These are phyloP conservation scores for Tylopilus rubrobrunneus DNA, from an alignment of 768 basidiomycete species.

Conservation along the genomic window DNA sequence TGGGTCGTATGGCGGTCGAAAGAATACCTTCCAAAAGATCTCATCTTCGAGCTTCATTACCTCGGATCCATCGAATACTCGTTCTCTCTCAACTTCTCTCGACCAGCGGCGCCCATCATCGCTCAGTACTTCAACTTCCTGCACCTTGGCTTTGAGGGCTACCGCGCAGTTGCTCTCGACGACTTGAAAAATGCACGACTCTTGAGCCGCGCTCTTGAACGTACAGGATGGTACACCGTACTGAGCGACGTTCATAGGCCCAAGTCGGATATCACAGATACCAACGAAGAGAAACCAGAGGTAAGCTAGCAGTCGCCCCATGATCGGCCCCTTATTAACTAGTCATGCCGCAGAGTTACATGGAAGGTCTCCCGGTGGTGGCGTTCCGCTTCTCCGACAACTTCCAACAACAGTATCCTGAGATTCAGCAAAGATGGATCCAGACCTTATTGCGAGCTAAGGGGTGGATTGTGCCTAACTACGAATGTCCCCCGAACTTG, in stretches of 20 bases:
- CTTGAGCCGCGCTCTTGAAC: constrained; percentile 61
- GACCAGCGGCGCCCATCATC: constrained; percentile 58
- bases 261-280: constrained; percentile 33
- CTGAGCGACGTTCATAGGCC: constrained; percentile 53
- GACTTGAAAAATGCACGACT: constrained; percentile 61
- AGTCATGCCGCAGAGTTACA: constrained; percentile 34
- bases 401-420: constrained; percentile 49
- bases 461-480: constrained; percentile 60
- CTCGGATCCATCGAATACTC: constrained; percentile 67
- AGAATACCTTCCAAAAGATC: constrained; percentile 58
- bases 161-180: constrained; percentile 41
- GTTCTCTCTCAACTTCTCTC: constrained; percentile 61
- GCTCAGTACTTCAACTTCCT: constrained; percentile 63
- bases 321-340: background rate
- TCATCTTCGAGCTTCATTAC: constrained; percentile 62
- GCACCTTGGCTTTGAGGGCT: constrained; percentile 57
- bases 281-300: constrained; percentile 55
- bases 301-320: constrained; percentile 31
- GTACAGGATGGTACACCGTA: constrained; percentile 47
- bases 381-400: constrained; percentile 53
- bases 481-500: constrained; percentile 52
- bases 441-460: constrained; percentile 46
- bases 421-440: constrained; percentile 56
- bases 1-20: constrained; percentile 63
- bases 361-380: constrained; percentile 50